phyloP scores from a whole-genome alignment of 2,329 filamentous ascomycete species.

The Biscogniauxia mediterranea region DNA sequence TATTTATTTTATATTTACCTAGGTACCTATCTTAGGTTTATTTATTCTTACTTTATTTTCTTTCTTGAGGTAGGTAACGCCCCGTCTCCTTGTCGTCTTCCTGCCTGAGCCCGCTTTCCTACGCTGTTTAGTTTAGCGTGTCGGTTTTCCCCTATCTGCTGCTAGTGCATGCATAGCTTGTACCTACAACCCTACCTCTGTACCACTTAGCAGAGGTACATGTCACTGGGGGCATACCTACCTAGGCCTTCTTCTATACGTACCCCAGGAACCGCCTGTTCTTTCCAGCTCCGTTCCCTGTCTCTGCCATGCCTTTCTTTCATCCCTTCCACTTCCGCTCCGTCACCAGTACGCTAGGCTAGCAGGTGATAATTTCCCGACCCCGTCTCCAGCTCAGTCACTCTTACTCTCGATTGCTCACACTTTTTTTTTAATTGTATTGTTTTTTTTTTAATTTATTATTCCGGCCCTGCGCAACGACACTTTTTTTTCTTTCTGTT shows the following conservation, averaged over 20 bases:
- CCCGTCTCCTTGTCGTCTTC: background rate
- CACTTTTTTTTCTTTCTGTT: no score
- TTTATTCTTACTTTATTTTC: no score
- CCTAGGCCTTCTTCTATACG: background rate
- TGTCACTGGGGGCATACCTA: background rate
- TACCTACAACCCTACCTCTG: background rate
- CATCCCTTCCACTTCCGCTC: slow-evolving; percentile 29
- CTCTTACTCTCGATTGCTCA: background rate
- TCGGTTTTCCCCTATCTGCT: background rate
- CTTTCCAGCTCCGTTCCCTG: slow-evolving; percentile 21
- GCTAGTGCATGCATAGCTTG: background rate
- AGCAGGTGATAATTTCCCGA: slow-evolving; percentile 27
- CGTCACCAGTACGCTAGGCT: slow-evolving; percentile 21
- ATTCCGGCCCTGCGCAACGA: slow-evolving; percentile 5
- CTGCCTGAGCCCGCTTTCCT: background rate
- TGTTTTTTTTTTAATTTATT: slow-evolving; percentile 1
- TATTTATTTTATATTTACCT: no score
- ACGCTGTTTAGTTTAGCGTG: slow-evolving; percentile 3
- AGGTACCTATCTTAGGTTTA: no score
- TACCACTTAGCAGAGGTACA: background rate
- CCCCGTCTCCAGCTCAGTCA: slow-evolving; percentile 25
- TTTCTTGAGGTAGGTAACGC: background rate
- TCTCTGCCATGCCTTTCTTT: slow-evolving; percentile 26
- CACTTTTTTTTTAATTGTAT: slow-evolving; percentile 7
- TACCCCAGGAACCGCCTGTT: slow-evolving; percentile 6